phyloP scores from a whole-genome alignment of 352 stramenopile genomes.

The Phytophthora pini region DNA sequence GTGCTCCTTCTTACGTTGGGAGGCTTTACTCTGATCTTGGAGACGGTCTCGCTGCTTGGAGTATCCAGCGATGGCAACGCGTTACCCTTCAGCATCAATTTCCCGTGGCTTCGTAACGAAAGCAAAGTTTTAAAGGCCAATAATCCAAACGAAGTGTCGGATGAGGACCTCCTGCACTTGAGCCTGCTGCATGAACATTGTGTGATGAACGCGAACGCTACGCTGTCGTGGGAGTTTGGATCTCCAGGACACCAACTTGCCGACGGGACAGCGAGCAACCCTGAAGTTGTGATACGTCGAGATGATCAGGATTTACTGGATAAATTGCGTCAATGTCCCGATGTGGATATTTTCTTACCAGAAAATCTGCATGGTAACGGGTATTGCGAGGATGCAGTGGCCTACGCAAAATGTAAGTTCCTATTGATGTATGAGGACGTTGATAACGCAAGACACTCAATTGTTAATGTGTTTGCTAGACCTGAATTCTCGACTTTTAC shows the following conservation, averaged over 20 bases:
- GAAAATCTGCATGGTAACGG: constrained; percentile 39
- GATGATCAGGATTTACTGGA: constrained; percentile 33
- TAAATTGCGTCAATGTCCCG: constrained; percentile 44
- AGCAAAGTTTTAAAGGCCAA: constrained; percentile 4
- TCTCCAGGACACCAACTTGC: constrained; percentile 28
- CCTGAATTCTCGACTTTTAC: constrained; percentile 40
- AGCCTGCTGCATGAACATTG: constrained; percentile 42
- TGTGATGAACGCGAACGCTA: constrained; percentile 16
- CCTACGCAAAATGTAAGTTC: constrained; percentile 54
- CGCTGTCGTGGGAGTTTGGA: constrained; percentile 40
- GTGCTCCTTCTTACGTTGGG: constrained; percentile 25
- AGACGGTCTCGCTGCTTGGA: constrained; percentile 25
- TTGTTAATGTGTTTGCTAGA: constrained; percentile 19
- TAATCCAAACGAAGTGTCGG: constrained; percentile 20
- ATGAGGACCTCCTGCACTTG: constrained; percentile 35
- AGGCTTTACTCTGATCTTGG: constrained; percentile 13
- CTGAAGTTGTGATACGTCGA: constrained; percentile 25
- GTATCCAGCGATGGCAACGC: not conserved
- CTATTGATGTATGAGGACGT: too few species aligned
- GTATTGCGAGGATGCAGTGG: constrained; percentile 60
- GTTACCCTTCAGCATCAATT: not conserved
- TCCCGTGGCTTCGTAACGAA: not conserved
- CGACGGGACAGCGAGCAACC: constrained; percentile 26
- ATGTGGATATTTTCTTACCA: constrained; percentile 57
- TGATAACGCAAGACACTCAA: too few species aligned